A percentile compares a stretch with the other conserved stretches of the same genome.
Conservation (phyloP, 1,284 basidiomycete species). For the Clitocybe nebularis region DNA sequence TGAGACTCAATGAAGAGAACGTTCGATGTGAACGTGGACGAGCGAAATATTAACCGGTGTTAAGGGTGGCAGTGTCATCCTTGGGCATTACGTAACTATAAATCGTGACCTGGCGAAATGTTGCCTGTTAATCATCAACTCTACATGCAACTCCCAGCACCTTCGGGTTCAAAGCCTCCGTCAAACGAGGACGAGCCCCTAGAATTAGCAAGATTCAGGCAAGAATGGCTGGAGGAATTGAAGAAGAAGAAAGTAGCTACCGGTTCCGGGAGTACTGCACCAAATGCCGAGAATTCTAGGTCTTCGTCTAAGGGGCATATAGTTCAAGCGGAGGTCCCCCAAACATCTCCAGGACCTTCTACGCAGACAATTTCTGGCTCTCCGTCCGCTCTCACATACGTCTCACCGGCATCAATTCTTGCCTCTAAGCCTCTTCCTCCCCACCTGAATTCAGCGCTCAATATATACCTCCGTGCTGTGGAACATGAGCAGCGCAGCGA, state of each 20-base stretch:
- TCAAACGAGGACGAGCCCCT: constrained; percentile 25
- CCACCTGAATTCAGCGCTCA: constrained; percentile 48
- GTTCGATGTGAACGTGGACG: constrained; percentile 19
- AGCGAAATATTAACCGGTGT: constrained; percentile 8
- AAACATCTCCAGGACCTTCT: constrained; percentile 7
- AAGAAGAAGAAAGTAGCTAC: constrained; percentile 33
- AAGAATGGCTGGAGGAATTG: constrained; percentile 73
- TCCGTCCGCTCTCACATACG: constrained; percentile 4
- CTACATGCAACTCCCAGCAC: constrained; percentile 12
- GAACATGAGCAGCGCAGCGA: constrained; percentile 69
- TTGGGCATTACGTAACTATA: too few species aligned
- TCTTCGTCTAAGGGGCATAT: neutral
- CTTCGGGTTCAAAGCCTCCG: constrained; percentile 5
- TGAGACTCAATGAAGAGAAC: constrained; percentile 12
- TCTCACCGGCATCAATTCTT: constrained; percentile 7
- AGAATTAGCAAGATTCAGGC: constrained; percentile 66
- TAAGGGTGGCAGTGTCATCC: too few species aligned
- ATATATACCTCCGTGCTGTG: constrained; percentile 67
- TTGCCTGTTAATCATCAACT: neutral
- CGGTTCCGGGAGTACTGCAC: neutral
- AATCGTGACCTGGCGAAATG: neutral
- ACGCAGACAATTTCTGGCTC: constrained; percentile 4
- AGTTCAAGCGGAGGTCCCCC: neutral
- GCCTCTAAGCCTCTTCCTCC: constrained; percentile 24
- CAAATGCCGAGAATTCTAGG: constrained; percentile 1